A percentile compares a stretch with the other conserved stretches of the same genome.
phyloP scores from a whole-genome alignment of 192 early-diverging fungal species.

The Linnemannia elongata region DNA sequence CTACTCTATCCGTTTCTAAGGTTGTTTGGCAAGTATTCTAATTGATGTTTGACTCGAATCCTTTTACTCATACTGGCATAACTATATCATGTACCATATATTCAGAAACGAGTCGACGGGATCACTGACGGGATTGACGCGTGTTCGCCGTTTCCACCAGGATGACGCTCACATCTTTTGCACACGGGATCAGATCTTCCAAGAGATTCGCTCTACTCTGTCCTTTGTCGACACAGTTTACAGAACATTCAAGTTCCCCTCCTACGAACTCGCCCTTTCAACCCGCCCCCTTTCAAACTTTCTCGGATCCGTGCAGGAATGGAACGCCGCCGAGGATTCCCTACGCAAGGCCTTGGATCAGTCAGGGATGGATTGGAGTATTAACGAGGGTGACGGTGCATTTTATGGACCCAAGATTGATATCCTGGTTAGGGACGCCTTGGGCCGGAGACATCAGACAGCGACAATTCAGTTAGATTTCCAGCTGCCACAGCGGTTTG shows the following conservation, averaged over 20 bases:
- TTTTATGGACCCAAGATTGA: constrained; percentile 99
- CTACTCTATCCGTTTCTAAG: too few species aligned
- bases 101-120: constrained; percentile 91
- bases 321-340: constrained; percentile 83
- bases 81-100: neutral
- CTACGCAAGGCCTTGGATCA: constrained; percentile 77
- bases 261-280: constrained; percentile 84
- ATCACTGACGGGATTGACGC: constrained; percentile 89
- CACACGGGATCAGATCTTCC: constrained; percentile 78
- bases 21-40: neutral
- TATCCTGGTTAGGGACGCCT: constrained; percentile 84
- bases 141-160: constrained; percentile 96
- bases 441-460: constrained; percentile 89
- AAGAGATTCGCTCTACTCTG: constrained; percentile 86
- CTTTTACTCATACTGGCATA: neutral
- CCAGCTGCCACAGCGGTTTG: constrained; percentile 90
- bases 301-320: constrained; percentile 82
- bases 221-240: constrained; percentile 86
- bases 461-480: constrained; percentile 97
- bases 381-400: constrained; percentile 91
- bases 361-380: constrained; percentile 71
- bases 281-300: constrained; percentile 81
- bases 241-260: constrained; percentile 79
- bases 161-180: constrained; percentile 99
- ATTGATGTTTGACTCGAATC: neutral